Base-by-base conservation (phyloP, 495 filamentous ascomycete genomes). In the Aspergillus nidulans region DNA sequence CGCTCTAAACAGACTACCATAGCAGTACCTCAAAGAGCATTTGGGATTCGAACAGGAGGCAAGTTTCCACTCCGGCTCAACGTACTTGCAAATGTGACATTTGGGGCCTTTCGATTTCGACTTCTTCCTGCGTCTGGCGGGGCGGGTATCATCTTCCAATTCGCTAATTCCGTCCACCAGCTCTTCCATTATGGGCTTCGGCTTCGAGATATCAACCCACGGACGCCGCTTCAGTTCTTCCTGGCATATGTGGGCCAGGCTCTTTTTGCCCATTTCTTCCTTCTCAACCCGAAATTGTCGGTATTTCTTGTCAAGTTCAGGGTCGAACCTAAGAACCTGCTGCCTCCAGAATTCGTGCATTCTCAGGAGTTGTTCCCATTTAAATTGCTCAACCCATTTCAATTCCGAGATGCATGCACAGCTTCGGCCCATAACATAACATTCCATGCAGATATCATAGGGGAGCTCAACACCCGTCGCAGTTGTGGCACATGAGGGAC, bases 361-460 rank as follows among this genome's bases (percentile, higher is more conserved):
- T n/a, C 81, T 70, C 0, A 78, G 71, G n/a, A 97, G 76, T 6
- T 88, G 80, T 28, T 82, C 77, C 92, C 91, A 97, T 18, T 77
- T 70, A 72, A 91, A 95, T 66, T 98, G 94, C 63, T 98, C 91
- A 23, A 89, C 88, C 92, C 92, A 98, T 49, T 81, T 85, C 24
- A 94, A 80, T 9, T 82, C 84, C 6, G 91, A 94, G 30, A 94
- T 78, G 60, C 94, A 98, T 7, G 75, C 77, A 66, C 94, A 98
- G 57, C 90, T 95, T 45, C 94, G 84, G 30, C 94, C 94, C 83
- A 96, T 92, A 15, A 83, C 85, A 59, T 92, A 97, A 66, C 94
- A 98, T 40, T 98, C 92, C 85, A 98, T 90, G 66, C 94, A 98
- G 12, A 98, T 81, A 63, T 98, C 94, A 63, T 97, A 98, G 0